A percentile compares a stretch with the other conserved stretches of the same genome.
These are phyloP conservation scores for Paracamarosporium sp. DNA, from an alignment of 2,329 filamentous ascomycete genomes.

Conservation along the genomic window DNA sequence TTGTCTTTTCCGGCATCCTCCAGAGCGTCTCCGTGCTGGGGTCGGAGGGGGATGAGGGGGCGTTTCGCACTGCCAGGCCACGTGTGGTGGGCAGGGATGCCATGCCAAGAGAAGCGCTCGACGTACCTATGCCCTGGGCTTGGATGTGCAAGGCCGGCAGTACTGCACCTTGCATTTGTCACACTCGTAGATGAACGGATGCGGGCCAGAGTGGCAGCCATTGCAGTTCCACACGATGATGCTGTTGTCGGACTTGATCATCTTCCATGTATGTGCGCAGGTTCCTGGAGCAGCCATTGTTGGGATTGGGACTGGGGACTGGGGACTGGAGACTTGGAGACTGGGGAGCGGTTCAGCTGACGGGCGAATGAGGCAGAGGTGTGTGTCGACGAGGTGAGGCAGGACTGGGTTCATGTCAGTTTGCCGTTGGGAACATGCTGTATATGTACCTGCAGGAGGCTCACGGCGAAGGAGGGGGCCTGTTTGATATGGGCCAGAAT, in stretches of 20 bases:
- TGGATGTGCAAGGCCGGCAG: conserved; percentile 55
- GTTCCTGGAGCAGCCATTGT: conserved; percentile 56
- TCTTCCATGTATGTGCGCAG: conserved; percentile 57
- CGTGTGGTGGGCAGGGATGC: conserved; percentile 10
- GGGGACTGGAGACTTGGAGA: too few species aligned
- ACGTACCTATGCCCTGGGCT: conserved; percentile 52
- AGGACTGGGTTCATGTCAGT: conserved; percentile 29
- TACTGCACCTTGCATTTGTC: conserved; percentile 59
- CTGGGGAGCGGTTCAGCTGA: not conserved
- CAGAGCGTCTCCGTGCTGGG: not conserved
- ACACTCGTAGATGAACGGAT: conserved; percentile 60
- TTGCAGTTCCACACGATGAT: conserved; percentile 61
- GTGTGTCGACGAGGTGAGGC: not conserved
- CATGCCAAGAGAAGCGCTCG: not conserved
- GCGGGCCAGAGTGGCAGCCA: conserved; percentile 58
- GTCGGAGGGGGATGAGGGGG: not conserved
- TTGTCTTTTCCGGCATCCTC: not conserved
- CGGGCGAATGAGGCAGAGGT: conserved; percentile 6
- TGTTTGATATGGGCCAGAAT: conserved; percentile 29
- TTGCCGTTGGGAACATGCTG: conserved; percentile 19
- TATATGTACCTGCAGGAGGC: conserved; percentile 37
- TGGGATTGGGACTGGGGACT: too few species aligned
- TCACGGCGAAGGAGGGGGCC: conserved; percentile 28
- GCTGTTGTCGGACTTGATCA: conserved; percentile 60
- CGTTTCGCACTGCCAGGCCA: conserved; percentile 11